A percentile compares a stretch with the other conserved stretches of the same genome.
Conservation (phyloP, 2,329 filamentous ascomycete genomes). For the Diaporthe destruens region DNA sequence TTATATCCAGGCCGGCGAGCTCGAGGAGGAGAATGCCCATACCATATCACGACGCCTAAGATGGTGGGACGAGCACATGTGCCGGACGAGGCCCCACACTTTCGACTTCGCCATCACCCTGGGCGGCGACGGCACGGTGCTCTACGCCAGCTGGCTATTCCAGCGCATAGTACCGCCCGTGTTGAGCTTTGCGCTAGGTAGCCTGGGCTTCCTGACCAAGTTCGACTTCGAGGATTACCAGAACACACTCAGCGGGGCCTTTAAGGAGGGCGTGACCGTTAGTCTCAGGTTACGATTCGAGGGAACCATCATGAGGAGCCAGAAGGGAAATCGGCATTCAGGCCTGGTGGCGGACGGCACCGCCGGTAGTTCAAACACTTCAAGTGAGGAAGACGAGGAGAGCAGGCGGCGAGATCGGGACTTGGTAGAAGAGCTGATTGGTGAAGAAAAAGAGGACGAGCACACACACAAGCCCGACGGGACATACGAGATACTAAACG, state of each 20-base stretch:
- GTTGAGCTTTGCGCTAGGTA: slow-evolving; percentile 90
- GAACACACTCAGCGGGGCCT: slow-evolving; percentile 76
- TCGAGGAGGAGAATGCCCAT: slow-evolving; percentile 53
- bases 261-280: slow-evolving; percentile 87
- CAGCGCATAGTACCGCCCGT: slow-evolving; percentile 95
- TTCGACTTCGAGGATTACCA: slow-evolving; percentile 88
- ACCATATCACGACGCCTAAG: slow-evolving; percentile 69
- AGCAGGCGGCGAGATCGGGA: slow-evolving; percentile 65
- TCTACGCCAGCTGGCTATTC: slow-evolving; percentile 97
- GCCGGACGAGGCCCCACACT: slow-evolving; percentile 80
- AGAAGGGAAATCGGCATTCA: slow-evolving; percentile 53
- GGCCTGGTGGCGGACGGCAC: slow-evolving; percentile 37
- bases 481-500: slow-evolving; percentile 92
- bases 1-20: slow-evolving; percentile 50
- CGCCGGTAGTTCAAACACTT: slow-evolving; percentile 22
- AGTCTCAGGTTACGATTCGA: slow-evolving; percentile 91
- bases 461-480: slow-evolving; percentile 87
- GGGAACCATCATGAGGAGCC: slow-evolving; percentile 90
- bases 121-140: slow-evolving; percentile 94
- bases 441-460: slow-evolving; percentile 85
- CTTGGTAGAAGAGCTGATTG: slow-evolving; percentile 90
- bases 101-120: slow-evolving; percentile 96
- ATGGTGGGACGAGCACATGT: slow-evolving; percentile 88
- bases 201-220: slow-evolving; percentile 94
- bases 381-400: slow-evolving; percentile 53